Evolutionary conservation across 192 early-diverging fungal species (phyloP), one percentile per base, ranked within the genome.

Genomic region (Borealophlyctis nickersoniae): DNA sequence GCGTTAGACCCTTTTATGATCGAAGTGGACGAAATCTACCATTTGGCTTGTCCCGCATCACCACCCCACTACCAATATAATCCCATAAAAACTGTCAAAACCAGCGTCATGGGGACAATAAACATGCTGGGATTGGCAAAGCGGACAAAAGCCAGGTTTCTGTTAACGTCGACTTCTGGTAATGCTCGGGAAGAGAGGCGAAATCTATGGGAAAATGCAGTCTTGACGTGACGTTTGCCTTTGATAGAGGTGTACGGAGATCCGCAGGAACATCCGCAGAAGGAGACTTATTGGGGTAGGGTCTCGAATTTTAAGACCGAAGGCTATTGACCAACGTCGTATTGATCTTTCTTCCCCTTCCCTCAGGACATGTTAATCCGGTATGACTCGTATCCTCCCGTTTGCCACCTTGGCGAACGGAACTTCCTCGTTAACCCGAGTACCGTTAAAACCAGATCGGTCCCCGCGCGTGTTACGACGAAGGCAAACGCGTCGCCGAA

Each of bases 21-120:
- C 48, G 91, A 92, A 65, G 88, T 91, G 2, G 88, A 91, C 60
- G 85, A 89, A 69, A 90, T 92, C 56, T 92, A 90, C 66, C 89
- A 92, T 67, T 73, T 92, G n/a, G 91, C 91, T 4, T 81, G 91
- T 75, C 91, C 91, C 1, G 91, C 91, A 2, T 91, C 89, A 0
- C 91, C 91, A 29, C 89, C 89, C 19, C 91, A 92, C 61, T 92
- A 92, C 68, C 91, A 92, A 54, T 84, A 89, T 73, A 91, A 92
- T 54, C 89, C 91, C 4, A 88, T 90, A 64, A 91, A 90, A 61
- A 92, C 91, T 0, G 82, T 92, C 52, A 92, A 92, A 70, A 92
- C 91, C 2, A 82, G 79, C 54, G 85, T 91, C 36, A 86, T 91
- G 83, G 91, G 91, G 1, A 91, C 89, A 1, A 89, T 91, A 58